Base-by-base conservation (phyloP, 2,329 filamentous ascomycete species). In the Calonectria hongkongensis region DNA sequence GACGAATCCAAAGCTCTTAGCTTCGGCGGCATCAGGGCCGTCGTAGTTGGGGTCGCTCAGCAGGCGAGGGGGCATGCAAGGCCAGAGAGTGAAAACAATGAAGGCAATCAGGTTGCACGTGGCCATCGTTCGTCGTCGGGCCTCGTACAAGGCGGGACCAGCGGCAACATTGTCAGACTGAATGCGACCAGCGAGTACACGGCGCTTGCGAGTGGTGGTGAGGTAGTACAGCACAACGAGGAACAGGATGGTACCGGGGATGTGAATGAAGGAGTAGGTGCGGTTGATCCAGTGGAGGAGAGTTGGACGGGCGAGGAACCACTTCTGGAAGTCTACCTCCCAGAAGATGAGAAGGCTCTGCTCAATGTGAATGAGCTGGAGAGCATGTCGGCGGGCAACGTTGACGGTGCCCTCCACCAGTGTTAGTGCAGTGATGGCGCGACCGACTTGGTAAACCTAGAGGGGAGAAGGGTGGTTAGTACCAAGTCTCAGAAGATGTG, bases 181-280 rank as follows among this genome's bases (percentile, higher is more conserved):
- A 67, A 79, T 71, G 36, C 80, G 78, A 16, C 81, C 79, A 54
- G 79, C 68, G 60, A 79, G 72, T 51, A 78, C 78, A 33, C 80
- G 81, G 39, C 88, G 85, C 80, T 90, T 90, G 65, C 88, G 88
- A 9, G 91, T 92, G 28, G 91, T 94, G 58, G 92, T 94, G 80
- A 93, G 89, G 84, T 93, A 94, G 84, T 91, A 95, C 5, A 95
- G 87, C 80, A 90, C 89, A 45, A 88, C 85, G 18, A 87, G 82
- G 79, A 94, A 95, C 54, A 92, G 87, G 75, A 95, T 94, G 7
- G 93, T 94, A 16, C 92, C 93, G 0, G 93, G 93, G 71, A 95
- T 95, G 82, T 95, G 93, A 79, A 95, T 94, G 83, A 94, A 94
- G 7, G 92, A 94, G 84, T 95, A 95, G 33, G 90, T 88, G 79